Evolutionary conservation across 306 rosid genomes (phyloP).

Genomic region (Castanospermum australe): DNA sequence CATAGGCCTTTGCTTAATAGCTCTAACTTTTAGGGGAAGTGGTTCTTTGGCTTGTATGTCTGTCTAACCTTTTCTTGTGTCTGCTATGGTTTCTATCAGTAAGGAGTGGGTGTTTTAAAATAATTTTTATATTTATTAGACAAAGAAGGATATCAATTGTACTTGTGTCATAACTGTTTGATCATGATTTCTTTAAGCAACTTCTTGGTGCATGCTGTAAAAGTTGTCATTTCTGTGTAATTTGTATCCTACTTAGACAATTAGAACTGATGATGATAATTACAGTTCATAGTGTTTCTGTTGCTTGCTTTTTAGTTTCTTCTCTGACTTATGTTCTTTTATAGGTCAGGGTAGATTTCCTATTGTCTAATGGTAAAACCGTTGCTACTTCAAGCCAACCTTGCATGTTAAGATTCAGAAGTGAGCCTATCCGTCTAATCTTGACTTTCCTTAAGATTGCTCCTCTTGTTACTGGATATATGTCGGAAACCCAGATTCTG

Average conservation of each 20-base stretch:
- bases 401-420: constrained; percentile 72
- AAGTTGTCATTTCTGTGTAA: not conserved
- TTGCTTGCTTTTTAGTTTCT: constrained; percentile 5
- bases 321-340: constrained; percentile 13
- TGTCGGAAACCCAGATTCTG: constrained; percentile 65
- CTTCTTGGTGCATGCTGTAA: constrained; percentile 5
- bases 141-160: not conserved
- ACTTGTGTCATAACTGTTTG: not conserved
- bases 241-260: not conserved
- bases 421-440: constrained; percentile 71
- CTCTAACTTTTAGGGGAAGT: not conserved
- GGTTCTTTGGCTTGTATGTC: not conserved
- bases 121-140: not conserved
- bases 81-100: not conserved
- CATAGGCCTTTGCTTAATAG: not conserved
- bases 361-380: constrained; percentile 54
- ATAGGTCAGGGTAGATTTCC: constrained; percentile 65
- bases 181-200: not conserved
- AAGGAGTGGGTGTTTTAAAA: not conserved
- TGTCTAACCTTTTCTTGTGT: not conserved
- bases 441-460: constrained; percentile 61
- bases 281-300: not conserved
- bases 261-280: not conserved
- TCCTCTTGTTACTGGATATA: constrained; percentile 69
- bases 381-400: constrained; percentile 75